Base-by-base conservation (phyloP, 345 rosid genomes). In the Pugionium dolabratum region DNA sequence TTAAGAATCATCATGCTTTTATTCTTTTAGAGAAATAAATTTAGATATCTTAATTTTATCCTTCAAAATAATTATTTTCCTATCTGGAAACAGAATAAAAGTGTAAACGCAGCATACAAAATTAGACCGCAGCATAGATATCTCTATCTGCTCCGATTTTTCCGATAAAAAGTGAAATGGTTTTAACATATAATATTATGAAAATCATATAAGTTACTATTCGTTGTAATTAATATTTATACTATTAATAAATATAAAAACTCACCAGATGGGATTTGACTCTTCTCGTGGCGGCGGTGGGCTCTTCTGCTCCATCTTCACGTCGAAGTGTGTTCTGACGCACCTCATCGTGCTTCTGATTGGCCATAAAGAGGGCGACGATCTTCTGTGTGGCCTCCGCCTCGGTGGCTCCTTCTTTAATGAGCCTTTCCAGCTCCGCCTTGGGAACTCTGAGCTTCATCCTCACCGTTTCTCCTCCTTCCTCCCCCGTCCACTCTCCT, bases 351-450 rank as follows among this genome's bases (percentile, higher is more conserved):
- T 54, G 40, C n/a, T 9, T 64, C 33, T 69, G 78, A 45, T 63
- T 70, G 6, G 78, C 71, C 61, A 75, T 45, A 49, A 5, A 64
- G 4, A 69, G 44, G 50, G 74, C 71, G 1, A 39, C 78, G 3
- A 91, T 80, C 82, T 77, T 91, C 60, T 82, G 85, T 0, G 93
- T 89, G 0, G 82, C 87, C 62, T 91, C 93, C 0, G 73, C 85
- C 25, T 81, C 85, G 1, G 82, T 82, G 26, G 62, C 81, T 57
- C 93, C 87, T 52, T 84, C 93, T 34, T 54, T 78, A 75, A 94
- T 63, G 76, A 91, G 66, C 63, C 66, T 88, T 78, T 91, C 90
- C 4, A 94, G 81, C 51, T 87, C 83, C 0, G 81, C 85, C 69
- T 80, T 90, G 1, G 94, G 86, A 29, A 93, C 45, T 35, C 84